These are phyloP conservation scores for Dioscorea cayenensis DNA, from an alignment of 116 monocot species.

Conservation along the genomic window DNA sequence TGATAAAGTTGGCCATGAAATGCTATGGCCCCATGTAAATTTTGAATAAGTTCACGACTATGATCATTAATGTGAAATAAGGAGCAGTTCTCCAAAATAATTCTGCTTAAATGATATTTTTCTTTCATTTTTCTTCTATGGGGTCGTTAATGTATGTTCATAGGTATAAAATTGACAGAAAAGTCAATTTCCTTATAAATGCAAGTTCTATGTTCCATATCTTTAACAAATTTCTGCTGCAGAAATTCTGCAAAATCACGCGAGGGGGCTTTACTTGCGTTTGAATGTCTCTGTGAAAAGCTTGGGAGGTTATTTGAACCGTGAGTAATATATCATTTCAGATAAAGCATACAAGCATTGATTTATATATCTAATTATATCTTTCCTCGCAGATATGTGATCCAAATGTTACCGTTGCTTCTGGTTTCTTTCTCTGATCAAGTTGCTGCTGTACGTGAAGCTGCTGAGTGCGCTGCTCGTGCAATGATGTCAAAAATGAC, in stretches of 20 bases:
- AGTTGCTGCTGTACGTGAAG: conserved; percentile 89
- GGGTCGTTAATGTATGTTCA: not conserved
- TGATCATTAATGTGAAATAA: no score
- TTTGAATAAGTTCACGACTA: no score
- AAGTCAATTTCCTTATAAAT: no score
- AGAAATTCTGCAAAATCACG: conserved; percentile 90
- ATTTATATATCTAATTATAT: not conserved
- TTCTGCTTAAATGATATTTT: no score
- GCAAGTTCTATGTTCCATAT: no score
- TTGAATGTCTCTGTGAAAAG: conserved; percentile 98
- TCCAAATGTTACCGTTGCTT: conserved; percentile 83
- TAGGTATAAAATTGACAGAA: no score
- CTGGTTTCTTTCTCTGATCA: conserved; percentile 88
- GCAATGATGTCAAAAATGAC: conserved; percentile 98
- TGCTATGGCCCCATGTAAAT: no score
- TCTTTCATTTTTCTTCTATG: no score
- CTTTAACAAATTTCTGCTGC: conserved; percentile 6
- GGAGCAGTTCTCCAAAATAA: no score
- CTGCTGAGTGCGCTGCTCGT: conserved; percentile 97
- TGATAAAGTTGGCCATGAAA: no score
- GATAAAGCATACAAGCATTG: not conserved
- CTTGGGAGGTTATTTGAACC: conserved; percentile 96
- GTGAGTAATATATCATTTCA: conserved; percentile 43
- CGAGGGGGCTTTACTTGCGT: conserved; percentile 91
- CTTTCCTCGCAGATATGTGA: conserved; percentile 67